Evolutionary conservation across 2,329 filamentous ascomycete species (phyloP).

Genomic region (Blastomyces parvus): DNA sequence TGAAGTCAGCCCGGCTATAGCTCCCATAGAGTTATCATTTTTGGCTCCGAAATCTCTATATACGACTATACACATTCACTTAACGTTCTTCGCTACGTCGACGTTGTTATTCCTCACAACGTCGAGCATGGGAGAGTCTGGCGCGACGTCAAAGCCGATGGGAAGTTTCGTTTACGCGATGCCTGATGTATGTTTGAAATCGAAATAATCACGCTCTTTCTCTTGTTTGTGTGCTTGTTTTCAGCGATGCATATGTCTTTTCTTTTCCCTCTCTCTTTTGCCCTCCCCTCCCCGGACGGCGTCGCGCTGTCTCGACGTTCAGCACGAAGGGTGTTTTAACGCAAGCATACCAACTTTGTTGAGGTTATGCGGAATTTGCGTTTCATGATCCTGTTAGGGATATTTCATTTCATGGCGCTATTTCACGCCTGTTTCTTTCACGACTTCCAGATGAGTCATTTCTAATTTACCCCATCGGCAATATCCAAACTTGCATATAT

Average conservation of each 20-base stretch:
- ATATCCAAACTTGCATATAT: neutral
- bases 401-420: neutral
- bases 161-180: conserved; percentile 92
- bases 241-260: neutral
- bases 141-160: conserved; percentile 44
- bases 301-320: neutral
- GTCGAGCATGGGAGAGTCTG: conserved; percentile 38
- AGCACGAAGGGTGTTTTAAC: neutral
- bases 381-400: neutral
- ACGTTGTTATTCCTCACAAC: conserved; percentile 50
- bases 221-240: neutral
- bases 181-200: conserved; percentile 56
- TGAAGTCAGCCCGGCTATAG: conserved; percentile 20
- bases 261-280: neutral
- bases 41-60: conserved; percentile 48
- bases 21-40: conserved; percentile 48
- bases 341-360: neutral
- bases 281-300: neutral
- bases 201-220: neutral
- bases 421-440: neutral
- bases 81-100: conserved; percentile 45
- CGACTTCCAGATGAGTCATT: neutral
- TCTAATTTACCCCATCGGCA: neutral
- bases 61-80: conserved; percentile 50
- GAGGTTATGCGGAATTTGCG: neutral